Evolutionary conservation across 352 stramenopile genomes (phyloP).

Genomic region (Blastocystis sp.): DNA sequence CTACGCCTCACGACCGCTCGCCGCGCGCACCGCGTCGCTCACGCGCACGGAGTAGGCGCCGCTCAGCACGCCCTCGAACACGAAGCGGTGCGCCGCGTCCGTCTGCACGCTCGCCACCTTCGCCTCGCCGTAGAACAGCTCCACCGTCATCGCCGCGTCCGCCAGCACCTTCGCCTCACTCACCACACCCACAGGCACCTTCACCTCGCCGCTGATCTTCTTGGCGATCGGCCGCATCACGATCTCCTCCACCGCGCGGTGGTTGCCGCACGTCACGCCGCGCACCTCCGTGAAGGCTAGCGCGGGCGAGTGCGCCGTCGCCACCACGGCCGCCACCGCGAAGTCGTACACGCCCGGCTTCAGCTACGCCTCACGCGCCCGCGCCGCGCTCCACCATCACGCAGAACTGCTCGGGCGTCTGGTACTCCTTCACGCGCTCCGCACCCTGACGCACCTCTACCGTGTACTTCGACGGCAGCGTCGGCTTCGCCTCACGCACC

Average conservation of each 20-base stretch:
- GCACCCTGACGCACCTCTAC: not conserved
- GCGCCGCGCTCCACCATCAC: not conserved
- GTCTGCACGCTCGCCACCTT: not conserved
- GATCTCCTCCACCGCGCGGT: not conserved
- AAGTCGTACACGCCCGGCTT: not conserved
- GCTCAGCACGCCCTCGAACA: not conserved
- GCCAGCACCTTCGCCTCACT: not conserved
- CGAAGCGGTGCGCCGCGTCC: not conserved
- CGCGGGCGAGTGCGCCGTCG: too few relatives aligned
- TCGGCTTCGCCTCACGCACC: not conserved
- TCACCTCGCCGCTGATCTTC: not conserved
- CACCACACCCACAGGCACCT: not conserved
- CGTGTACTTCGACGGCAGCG: not conserved
- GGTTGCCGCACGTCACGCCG: not conserved
- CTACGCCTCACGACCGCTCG: not conserved
- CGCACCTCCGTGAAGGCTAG: not conserved
- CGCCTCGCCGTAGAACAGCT: not conserved
- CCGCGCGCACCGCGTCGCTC: not conserved
- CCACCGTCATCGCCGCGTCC: not conserved
- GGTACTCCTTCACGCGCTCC: not conserved
- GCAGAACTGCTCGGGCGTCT: slow-evolving; percentile 38
- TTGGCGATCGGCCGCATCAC: slow-evolving; percentile 22
- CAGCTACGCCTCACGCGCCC: not conserved
- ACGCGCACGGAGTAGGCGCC: slow-evolving; percentile 9
- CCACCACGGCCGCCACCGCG: not conserved